Percentiles rank a stretch among this genome's conserved stretches.
These are phyloP conservation scores for Rhododendron kiyosumense DNA, from an alignment of 148 eudicot genomes.

Conservation along the genomic window DNA sequence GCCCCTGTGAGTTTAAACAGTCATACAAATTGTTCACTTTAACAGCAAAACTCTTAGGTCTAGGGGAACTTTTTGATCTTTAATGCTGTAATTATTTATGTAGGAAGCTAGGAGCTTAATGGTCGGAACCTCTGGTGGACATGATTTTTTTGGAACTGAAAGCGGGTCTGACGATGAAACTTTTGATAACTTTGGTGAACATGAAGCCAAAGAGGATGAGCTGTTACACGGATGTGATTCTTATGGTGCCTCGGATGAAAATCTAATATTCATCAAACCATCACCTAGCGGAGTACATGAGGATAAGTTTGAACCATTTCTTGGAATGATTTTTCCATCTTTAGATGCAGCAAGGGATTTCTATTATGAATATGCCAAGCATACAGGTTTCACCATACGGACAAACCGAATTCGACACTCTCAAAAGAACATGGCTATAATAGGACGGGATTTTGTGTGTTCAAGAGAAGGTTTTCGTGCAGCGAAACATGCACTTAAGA, in stretches of 20 bases:
- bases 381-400: constrained; percentile 4
- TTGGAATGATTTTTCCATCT: background rate
- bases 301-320: background rate
- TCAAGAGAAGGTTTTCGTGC: constrained; percentile 7
- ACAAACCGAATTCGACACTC: constrained; percentile 5
- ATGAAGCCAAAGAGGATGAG: constrained; percentile 6
- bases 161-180: background rate
- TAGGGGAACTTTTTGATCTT: background rate
- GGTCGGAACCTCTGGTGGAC: background rate
- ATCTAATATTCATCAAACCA: background rate
- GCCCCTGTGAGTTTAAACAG: background rate
- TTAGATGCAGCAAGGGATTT: constrained; percentile 7
- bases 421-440: constrained; percentile 5
- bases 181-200: background rate
- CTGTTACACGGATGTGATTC: background rate
- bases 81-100: background rate
- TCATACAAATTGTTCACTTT: background rate
- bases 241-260: background rate
- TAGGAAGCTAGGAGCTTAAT: constrained; percentile 2
- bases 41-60: background rate
- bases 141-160: background rate
- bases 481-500: constrained; percentile 6
- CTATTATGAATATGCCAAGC: constrained; percentile 10
- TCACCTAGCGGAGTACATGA: background rate
- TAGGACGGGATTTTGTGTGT: constrained; percentile 6